phyloP scores from a whole-genome alignment of 1,139 yeast species.

The Scheffersomyces segobiensis region DNA sequence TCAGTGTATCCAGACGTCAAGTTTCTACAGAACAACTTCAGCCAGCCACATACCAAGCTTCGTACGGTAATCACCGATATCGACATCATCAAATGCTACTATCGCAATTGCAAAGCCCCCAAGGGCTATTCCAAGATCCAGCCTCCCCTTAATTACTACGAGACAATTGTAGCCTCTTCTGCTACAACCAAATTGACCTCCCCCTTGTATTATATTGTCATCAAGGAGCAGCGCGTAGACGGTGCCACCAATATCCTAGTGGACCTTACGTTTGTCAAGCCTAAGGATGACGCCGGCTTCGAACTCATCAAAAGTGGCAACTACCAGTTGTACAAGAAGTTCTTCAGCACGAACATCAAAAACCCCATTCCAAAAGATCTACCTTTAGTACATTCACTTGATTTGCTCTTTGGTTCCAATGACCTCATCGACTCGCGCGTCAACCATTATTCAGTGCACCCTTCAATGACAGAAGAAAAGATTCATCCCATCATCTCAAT shows the following conservation, averaged over 20 bases:
- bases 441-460: constrained; percentile 9
- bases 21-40: not conserved
- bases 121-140: constrained; percentile 12
- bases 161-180: not conserved
- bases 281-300: not conserved
- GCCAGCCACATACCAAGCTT: not conserved
- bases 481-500: constrained; percentile 12
- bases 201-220: constrained; percentile 12
- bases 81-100: constrained; percentile 12
- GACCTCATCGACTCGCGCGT: constrained; percentile 20
- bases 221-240: constrained; percentile 10
- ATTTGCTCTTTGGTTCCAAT: constrained; percentile 25
- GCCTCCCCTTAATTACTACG: constrained; percentile 10
- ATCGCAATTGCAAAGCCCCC: constrained; percentile 11
- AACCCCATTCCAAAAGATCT: constrained; percentile 8
- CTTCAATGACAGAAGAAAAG: constrained; percentile 1
- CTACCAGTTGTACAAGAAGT: constrained; percentile 7
- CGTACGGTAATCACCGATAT: constrained; percentile 11
- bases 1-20: not conserved
- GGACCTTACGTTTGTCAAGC: constrained; percentile 12
- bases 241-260: constrained; percentile 13
- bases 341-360: constrained; percentile 8
- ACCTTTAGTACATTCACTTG: constrained; percentile 23
- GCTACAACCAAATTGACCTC: not conserved
- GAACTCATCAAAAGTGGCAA: constrained; percentile 6